Percentiles rank a stretch among this genome's conserved stretches.
Evolutionary conservation across 1,139 yeast genomes (phyloP).

Genomic region (Candida labiduridarum): DNA sequence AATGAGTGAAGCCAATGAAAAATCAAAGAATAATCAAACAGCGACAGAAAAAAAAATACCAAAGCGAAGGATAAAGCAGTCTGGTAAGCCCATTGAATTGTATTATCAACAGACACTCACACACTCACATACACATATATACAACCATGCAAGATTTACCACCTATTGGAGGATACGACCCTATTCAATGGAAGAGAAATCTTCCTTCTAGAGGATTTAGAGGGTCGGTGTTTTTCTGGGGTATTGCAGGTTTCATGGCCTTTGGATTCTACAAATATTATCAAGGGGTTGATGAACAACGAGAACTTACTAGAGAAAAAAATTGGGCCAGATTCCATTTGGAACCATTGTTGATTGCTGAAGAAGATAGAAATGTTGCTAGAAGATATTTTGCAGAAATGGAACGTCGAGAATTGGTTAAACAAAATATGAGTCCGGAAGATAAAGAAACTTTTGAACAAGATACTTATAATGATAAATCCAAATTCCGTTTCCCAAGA

Average conservation of each 20-base stretch:
- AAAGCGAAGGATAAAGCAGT: background rate
- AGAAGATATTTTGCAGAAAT: conserved; percentile 71
- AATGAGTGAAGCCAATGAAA: conserved; percentile 9
- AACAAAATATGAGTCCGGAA: conserved; percentile 46
- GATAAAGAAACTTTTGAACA: conserved; percentile 44
- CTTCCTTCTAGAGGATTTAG: conserved; percentile 85
- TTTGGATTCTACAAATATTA: conserved; percentile 73
- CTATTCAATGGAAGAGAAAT: conserved; percentile 88
- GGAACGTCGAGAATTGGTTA: conserved; percentile 63
- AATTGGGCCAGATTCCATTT: conserved; percentile 77
- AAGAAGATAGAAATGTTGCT: conserved; percentile 76
- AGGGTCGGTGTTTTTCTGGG: conserved; percentile 70
- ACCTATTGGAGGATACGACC: conserved; percentile 84
- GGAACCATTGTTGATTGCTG: conserved; percentile 78
- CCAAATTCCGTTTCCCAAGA: conserved; percentile 49
- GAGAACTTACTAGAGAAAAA: conserved; percentile 76
- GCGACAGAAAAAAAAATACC: background rate
- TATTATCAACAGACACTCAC: background rate
- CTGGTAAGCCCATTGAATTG: no score
- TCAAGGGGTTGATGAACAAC: conserved; percentile 73
- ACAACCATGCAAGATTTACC: conserved; percentile 74
- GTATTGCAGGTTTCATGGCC: conserved; percentile 62
- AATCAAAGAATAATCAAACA: conserved; percentile 5
- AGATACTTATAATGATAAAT: conserved; percentile 47
- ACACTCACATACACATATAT: background rate